These are phyloP conservation scores for Fusarium lateritium DNA, from an alignment of 2,329 filamentous ascomycete genomes.

Conservation along the genomic window DNA sequence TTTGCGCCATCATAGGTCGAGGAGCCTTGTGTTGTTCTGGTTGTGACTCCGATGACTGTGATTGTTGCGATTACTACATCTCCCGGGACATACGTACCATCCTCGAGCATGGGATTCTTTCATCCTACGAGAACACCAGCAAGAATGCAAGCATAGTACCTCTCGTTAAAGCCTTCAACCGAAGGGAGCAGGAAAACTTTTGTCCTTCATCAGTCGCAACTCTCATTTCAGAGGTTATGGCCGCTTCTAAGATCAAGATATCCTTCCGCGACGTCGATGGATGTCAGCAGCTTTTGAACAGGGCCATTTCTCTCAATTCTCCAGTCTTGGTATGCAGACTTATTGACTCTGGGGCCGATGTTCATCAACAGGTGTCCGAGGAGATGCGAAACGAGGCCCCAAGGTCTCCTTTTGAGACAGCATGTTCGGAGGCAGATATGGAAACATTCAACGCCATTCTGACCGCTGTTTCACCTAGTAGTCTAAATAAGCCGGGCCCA, in stretches of 20 bases:
- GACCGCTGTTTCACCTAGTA: too few species aligned
- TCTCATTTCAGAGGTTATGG: neutral
- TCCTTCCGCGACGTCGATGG: neutral
- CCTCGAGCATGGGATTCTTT: neutral
- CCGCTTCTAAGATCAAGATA: neutral
- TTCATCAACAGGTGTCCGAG: neutral
- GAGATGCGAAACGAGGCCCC: neutral
- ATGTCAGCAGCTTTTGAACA: neutral
- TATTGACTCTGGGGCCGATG: neutral
- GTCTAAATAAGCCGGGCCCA: fast-evolving
- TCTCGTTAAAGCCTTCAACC: neutral
- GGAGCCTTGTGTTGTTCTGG: neutral
- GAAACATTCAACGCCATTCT: neutral
- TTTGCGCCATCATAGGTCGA: neutral
- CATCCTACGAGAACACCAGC: neutral
- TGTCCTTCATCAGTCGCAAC: neutral
- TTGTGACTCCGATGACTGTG: too few species aligned
- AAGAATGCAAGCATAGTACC: neutral
- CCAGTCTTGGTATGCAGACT: fast-evolving
- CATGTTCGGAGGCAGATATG: neutral
- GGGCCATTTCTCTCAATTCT: fast-evolving
- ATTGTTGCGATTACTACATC: neutral
- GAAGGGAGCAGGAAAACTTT: neutral
- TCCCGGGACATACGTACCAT: neutral
- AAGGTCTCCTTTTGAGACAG: neutral